Evolutionary conservation across 2,329 filamentous ascomycete species (phyloP), one percentile per base, ranked within the genome.

Genomic region (Fusarium citri): DNA sequence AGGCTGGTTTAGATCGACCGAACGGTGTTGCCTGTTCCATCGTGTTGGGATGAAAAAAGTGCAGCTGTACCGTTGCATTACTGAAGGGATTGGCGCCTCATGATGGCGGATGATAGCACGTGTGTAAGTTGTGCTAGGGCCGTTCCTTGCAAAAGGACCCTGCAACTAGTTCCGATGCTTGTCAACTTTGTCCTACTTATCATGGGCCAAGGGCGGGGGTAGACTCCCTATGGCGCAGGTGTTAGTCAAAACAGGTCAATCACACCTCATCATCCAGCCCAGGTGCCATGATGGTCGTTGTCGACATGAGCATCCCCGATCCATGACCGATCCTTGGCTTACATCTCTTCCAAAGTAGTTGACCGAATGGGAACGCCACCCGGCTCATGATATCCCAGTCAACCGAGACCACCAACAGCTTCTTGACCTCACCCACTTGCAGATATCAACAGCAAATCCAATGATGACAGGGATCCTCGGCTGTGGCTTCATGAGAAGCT

Each of bases 51-150:
- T 49, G 42, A 57, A 57, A 59, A 64, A 70, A 59, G 58, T 64
- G 23, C 66, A 34, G 26, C 41, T 37, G 42, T 45, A 46, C 57
- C 42, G 66, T 71, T 61, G 48, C 46, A 61, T 49, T 56, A 37
- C 37, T 22, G 28, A 55, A 55, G 58, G 8, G 25, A 66, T 49
- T 66, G 62, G 69, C 73, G 70, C 72, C 54, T 75, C 62, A 72
- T 65, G 62, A 64, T 54, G 50, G 63, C 55, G 55, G 55, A 73
- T 53, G 46, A 55, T 58, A 59, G 66, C 73, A 75, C 73, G 73
- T 75, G 73, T 65, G 55, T 55, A 53, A 40, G 50, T 31, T 63
- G 46, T 72, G 26, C 59, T 53, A 56, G 64, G 46, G 25, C 59
- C 63, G 42, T 55, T 56, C 59, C 64, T 53, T 50, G 40, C 63